A percentile compares a stretch with the other conserved stretches of the same genome.
Evolutionary conservation across 768 basidiomycete genomes (phyloP).

Genomic region (Amanita pallidorosea): DNA sequence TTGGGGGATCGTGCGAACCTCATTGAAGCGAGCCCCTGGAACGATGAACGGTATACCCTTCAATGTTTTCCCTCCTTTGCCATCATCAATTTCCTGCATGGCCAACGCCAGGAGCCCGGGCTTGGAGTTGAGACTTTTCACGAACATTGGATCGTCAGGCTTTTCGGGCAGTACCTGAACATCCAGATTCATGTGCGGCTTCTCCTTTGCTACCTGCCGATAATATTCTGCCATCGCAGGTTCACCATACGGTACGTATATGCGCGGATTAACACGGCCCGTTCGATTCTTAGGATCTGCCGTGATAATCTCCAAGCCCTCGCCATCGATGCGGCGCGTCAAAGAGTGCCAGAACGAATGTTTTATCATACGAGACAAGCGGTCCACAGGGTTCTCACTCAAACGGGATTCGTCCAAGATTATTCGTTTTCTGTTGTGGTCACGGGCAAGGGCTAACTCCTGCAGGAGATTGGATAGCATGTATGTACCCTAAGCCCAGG

Average conservation of each 20-base stretch:
- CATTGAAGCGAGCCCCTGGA: constrained; percentile 90
- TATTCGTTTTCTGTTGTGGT: constrained; percentile 91
- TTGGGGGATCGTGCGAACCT: constrained; percentile 36
- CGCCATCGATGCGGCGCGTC: constrained; percentile 93
- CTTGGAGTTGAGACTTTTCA: constrained; percentile 88
- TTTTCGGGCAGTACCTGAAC: constrained; percentile 84
- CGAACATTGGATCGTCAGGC: constrained; percentile 79
- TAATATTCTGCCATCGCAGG: constrained; percentile 96
- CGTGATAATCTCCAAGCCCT: constrained; percentile 94
- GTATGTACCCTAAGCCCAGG: constrained; percentile 73
- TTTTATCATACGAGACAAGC: constrained; percentile 94
- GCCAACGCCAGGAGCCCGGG: constrained; percentile 92
- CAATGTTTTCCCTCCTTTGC: constrained; percentile 65
- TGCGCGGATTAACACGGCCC: constrained; percentile 79
- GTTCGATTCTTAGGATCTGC: constrained; percentile 98
- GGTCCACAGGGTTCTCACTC: constrained; percentile 95
- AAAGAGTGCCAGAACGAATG: constrained; percentile 98
- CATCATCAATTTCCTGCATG: constrained; percentile 85
- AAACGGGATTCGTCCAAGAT: constrained; percentile 98
- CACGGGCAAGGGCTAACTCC: constrained; percentile 92
- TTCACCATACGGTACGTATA: constrained; percentile 92
- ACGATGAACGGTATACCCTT: constrained; percentile 97
- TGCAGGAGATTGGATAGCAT: constrained; percentile 99
- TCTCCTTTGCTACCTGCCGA: constrained; percentile 77
- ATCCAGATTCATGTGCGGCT: constrained; percentile 89